Conservation (phyloP, 345 rosid species). For the Ceriops decandra region DNA sequence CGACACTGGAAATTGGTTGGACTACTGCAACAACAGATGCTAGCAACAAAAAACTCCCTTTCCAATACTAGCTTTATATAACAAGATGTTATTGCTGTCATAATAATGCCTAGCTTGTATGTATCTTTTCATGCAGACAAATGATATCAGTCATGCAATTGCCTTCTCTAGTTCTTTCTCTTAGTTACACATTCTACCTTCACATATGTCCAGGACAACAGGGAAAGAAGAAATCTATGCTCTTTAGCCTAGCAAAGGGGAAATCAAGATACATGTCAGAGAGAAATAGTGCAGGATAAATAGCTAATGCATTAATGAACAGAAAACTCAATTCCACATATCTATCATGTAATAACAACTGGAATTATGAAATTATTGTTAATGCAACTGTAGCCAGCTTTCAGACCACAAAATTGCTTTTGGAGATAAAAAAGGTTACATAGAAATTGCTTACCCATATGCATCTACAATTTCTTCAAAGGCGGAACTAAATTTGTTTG, state of each 20-base stretch:
- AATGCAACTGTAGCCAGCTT: background rate
- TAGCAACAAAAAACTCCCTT: background rate
- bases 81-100: background rate
- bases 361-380: background rate
- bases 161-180: conserved; percentile 1
- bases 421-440: background rate
- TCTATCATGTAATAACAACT: background rate
- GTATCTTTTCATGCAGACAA: background rate
- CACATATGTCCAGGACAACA: too few species aligned
- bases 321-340: background rate
- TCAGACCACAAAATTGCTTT: conserved; percentile 1
- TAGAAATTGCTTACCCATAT: conserved; percentile 61
- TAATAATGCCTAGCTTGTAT: background rate
- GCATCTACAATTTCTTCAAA: conserved; percentile 99
- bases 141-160: background rate
- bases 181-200: background rate
- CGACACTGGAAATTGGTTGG: conserved; percentile 1
- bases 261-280: too few species aligned
- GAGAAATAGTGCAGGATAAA: background rate
- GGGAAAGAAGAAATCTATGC: too few species aligned
- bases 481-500: conserved; percentile 89
- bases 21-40: background rate
- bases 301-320: background rate
- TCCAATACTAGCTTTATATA: background rate
- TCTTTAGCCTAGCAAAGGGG: too few species aligned